Evolutionary conservation across 352 stramenopile genomes (phyloP), one percentile per base, ranked within the genome.

Genomic region (Pythium rhizo-oryzae): DNA sequence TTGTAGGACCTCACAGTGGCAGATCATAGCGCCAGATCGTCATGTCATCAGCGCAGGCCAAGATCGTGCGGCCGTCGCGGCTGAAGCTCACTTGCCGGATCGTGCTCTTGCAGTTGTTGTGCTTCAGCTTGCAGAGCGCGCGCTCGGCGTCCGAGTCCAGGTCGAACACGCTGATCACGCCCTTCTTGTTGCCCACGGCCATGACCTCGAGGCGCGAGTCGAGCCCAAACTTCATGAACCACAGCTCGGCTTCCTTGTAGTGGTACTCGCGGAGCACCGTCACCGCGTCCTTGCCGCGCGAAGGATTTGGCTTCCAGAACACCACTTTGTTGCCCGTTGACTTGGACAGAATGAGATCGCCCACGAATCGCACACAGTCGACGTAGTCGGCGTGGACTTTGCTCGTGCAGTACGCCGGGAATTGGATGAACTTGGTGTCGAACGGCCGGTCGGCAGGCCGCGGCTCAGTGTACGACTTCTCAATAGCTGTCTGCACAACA

Each of bases 321-420:
- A 97, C 80, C 24, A 98, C 84, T 49, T 86, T 90, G 75, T 97
- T 94, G 62, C 84, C 84, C 25, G 89, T 97, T 0, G 82, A 92
- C 68, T 94, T 94, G 59, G 83, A 92, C 54, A 93, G 66, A 46
- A 93, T 85, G 54, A 93, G 72, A 59, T 93, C 84, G 28, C 85
- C 85, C 35, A 92, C 81, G 68, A 92, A 83, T 15, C 85, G 85
- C 59, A 93, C 85, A 70, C 90, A 98, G 76, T 99, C 87, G 21
- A 96, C 87, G 69, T 96, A 97, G 73, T 98, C 85, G 1, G 80
- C 84, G 63, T 99, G 96, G 37, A 98, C 84, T 69, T 97, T 90
- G 65, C 87, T 87, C 8, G 96, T 98, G 25, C 81, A 93, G 74
- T 97, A 98, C 5, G 89, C 90, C 18, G 96, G 96, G 65, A 96